Evolutionary conservation across 1,284 basidiomycete genomes (phyloP).

Genomic region (Peniophora sp.): DNA sequence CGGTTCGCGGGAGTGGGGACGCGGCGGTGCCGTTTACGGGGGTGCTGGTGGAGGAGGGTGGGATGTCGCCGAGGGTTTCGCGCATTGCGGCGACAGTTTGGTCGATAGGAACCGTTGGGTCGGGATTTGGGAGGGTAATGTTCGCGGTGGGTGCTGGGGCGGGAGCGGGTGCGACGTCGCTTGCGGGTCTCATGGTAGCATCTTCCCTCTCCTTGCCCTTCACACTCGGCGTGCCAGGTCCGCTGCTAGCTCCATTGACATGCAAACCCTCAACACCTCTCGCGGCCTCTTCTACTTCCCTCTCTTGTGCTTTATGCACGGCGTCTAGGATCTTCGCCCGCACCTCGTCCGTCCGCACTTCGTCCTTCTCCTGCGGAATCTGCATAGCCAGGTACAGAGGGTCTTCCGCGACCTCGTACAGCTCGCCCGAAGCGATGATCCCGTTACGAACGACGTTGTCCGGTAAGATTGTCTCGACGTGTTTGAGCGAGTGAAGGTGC

Average conservation of each 20-base stretch:
- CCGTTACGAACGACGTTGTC: conserved; percentile 42
- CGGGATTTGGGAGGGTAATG: conserved; percentile 17
- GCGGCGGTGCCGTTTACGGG: conserved; percentile 4
- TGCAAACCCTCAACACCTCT: too few species aligned
- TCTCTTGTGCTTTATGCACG: neutral
- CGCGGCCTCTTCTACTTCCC: too few species aligned
- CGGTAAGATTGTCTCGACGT: conserved; percentile 40
- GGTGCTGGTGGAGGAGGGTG: neutral
- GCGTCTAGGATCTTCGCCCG: neutral
- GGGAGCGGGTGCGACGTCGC: conserved; percentile 14
- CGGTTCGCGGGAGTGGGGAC: conserved; percentile 9
- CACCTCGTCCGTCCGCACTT: conserved; percentile 6
- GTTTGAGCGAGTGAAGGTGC: conserved; percentile 51
- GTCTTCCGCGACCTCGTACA: conserved; percentile 65
- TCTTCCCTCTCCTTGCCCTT: conserved; percentile 2
- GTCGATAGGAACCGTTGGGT: conserved; percentile 15
- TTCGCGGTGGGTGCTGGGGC: neutral
- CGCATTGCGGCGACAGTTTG: conserved; percentile 11
- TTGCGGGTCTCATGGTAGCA: conserved; percentile 20
- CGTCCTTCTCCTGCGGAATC: neutral
- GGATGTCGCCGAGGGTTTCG: neutral
- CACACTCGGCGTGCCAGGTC: conserved; percentile 4
- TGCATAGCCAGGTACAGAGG: conserved; percentile 10
- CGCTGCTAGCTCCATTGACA: neutral
- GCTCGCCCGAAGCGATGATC: conserved; percentile 54